Base-by-base conservation (phyloP, 2,329 filamentous ascomycete species). In the Trichoderma breve region DNA sequence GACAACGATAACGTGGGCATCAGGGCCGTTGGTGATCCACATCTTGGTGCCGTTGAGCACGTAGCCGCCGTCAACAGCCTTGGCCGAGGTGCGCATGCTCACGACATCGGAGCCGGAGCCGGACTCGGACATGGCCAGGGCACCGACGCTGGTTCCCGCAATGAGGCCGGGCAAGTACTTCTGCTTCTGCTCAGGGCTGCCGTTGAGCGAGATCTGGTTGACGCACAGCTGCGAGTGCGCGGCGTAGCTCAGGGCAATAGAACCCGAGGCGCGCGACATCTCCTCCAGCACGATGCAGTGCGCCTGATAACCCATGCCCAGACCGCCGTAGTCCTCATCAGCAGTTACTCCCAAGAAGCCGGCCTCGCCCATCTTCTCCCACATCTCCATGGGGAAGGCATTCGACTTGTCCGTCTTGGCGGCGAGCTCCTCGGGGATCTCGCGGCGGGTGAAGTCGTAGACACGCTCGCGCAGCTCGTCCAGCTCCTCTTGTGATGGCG, bases 21-120 rank as follows among this genome's bases (percentile, higher is more conserved):
- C 95, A 0, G 95, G 95, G 5, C 95, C 93, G 82, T 99, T 99
- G 74, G 95, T 99, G 80, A 99, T 99, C 95, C 95, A 99, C 95
- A 98, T 98, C 87, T 99, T 98, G 73, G 91, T 93, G 36, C 95
- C 95, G 78, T 95, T 94, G 70, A 99, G 85, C 24, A 95, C 74
- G 81, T 92, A 98, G 32, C 95, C 95, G 43, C 94, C 95, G 77
- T 96, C 92, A 12, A 93, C 92, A 74, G 89, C 86, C 80, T 89
- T 92, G 0, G 95, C 95, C 3, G 89, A 91, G 58, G 91, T 97
- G 80, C 95, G 93, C 95, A 98, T 98, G 82, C 92, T 93, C 32
- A 99, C 95, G 4, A 99, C 95, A 82, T 99, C 95, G 76, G 92
- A 95, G 15, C 95, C 95, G 1, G 95, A 91, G 7, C 92, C 93